phyloP scores from a whole-genome alignment of 305 asterid genomes.

The Plantago lanceolata region DNA sequence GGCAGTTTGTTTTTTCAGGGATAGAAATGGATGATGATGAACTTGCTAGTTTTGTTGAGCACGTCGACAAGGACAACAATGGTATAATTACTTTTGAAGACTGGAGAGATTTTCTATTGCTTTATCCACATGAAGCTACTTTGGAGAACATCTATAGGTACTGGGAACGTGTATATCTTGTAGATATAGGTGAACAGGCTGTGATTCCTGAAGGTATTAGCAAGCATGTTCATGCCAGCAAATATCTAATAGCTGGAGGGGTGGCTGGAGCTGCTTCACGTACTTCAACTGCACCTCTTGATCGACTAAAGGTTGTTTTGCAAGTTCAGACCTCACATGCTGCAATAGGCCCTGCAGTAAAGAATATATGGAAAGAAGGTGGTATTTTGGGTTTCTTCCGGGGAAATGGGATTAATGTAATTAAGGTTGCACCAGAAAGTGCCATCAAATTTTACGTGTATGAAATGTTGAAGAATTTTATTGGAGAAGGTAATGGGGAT shows the following conservation, averaged over 20 bases:
- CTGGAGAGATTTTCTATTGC: conserved; percentile 93
- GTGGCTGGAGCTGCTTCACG: conserved; percentile 99
- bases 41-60: conserved; percentile 96
- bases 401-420: conserved; percentile 84
- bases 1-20: conserved; percentile 82
- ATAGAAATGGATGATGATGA: conserved; percentile 87
- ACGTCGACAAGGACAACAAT: conserved; percentile 87
- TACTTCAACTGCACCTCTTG: conserved; percentile 93
- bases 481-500: conserved; percentile 55
- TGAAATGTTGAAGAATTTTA: conserved; percentile 63
- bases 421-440: conserved; percentile 98
- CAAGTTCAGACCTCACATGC: conserved; percentile 88
- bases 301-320: conserved; percentile 77
- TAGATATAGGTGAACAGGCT: conserved; percentile 95
- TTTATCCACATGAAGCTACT: conserved; percentile 93
- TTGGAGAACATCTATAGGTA: conserved; percentile 82
- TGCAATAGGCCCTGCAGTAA: conserved; percentile 54
- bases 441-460: conserved; percentile 88
- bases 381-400: conserved; percentile 64
- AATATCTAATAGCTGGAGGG: conserved; percentile 90
- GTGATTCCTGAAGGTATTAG: conserved; percentile 94
- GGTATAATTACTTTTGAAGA: conserved; percentile 97
- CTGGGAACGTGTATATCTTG: conserved; percentile 92
- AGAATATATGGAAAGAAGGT: conserved; percentile 73
- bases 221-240: conserved; percentile 72